A percentile compares a stretch with the other conserved stretches of the same genome.
Evolutionary conservation across 1,139 yeast species (phyloP).

Genomic region (Hanseniaspora uvarum): DNA sequence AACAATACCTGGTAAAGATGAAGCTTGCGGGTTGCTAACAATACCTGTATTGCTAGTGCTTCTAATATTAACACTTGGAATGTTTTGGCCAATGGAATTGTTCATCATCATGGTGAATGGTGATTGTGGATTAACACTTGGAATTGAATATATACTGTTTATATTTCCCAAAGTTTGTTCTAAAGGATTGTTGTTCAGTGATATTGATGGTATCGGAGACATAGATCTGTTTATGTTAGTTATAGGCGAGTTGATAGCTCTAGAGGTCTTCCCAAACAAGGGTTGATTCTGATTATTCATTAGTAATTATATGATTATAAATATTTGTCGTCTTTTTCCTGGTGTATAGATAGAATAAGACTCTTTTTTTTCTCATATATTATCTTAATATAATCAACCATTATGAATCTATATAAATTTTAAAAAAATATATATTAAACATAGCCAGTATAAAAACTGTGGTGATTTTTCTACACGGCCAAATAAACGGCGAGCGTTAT

Average conservation of each 20-base stretch:
- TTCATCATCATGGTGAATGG: constrained; percentile 11
- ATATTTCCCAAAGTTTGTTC: neutral
- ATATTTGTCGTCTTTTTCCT: neutral
- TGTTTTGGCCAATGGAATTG: neutral
- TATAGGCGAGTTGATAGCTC: constrained; percentile 12
- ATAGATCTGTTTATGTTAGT: neutral
- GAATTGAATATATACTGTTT: neutral
- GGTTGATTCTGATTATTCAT: constrained; percentile 7
- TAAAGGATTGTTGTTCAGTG: neutral
- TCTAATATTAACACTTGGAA: neutral
- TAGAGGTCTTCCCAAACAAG: constrained; percentile 13
- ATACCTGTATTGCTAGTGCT: neutral
- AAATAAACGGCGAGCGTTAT: neutral
- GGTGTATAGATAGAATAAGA: neutral
- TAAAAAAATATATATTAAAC: neutral
- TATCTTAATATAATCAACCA: too few relatives aligned
- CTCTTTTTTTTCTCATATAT: too few relatives aligned
- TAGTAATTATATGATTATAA: neutral
- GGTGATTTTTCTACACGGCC: neutral
- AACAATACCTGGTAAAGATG: neutral
- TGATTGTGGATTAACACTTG: neutral
- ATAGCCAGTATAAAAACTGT: neutral
- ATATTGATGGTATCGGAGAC: constrained; percentile 2
- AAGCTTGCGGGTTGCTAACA: neutral
- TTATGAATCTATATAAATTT: too few relatives aligned